Evolutionary conservation across 1,284 basidiomycete species (phyloP), one percentile per base, ranked within the genome.

Genomic region (Volvariella volvacea): DNA sequence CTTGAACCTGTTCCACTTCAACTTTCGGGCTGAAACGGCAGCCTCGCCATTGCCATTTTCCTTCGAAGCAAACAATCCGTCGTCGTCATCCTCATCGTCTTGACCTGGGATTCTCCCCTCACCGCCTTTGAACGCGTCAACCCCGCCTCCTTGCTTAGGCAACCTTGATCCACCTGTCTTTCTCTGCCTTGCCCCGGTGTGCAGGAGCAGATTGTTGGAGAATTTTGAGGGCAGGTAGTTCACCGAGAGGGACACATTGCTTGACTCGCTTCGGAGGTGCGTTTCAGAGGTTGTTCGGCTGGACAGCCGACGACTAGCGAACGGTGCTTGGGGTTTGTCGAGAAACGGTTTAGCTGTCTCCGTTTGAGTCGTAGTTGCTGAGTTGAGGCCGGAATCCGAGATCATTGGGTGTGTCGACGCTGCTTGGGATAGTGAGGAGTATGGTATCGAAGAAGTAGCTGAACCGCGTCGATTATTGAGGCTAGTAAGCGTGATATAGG

Each of bases 1-100:
- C 58, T 86, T 86, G 68, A 85, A 86, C 51, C 65, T 68, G 55
- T 78, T 86, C 83, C 83, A 85, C 22, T 73, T 65, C 52, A 78
- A 37, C 65, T 66, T 58, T 55, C 62, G 20, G 16, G 32, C 22
- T 55, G 51, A 56, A 44, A 46, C 52, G 56, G 62, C 52, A 41
- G 55, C 60, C 44, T 48, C 48, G 14, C 55, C 52, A 31, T 53
- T 45, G 20, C 16, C 39, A 31, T 22, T 39, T 41, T 25, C 22
- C 42, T 17, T 57, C 6, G 51, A 55, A 17, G 67, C 64, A 4
- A 71, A 40, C 32, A 47, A 47, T 2, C 52, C 46, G 16, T 52
- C 74, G 45, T 81, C 76, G 39, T 75, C 71, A 54, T 76, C 76
- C 44, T 80, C 79, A 52, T 81, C 80, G 41, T 71, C 70, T 28